Conservation (phyloP, 1,139 yeast species). For the Spencermartinsiella ligniputridi region DNA sequence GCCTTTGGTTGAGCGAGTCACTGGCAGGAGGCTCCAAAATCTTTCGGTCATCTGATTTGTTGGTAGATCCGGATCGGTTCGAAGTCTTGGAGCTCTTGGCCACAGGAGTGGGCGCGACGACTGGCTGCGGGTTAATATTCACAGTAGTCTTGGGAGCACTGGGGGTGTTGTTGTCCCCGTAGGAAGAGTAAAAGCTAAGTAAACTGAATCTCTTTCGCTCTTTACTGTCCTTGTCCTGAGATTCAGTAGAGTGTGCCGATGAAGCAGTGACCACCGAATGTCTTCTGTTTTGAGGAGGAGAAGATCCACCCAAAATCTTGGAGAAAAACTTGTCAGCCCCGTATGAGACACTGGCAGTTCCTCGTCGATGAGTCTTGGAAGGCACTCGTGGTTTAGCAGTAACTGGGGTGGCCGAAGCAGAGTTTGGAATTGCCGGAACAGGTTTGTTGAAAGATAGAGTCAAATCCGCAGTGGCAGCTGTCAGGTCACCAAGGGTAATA, state of each 20-base stretch:
- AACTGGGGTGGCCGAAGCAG: conserved; percentile 2
- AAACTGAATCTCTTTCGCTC: conserved; percentile 28
- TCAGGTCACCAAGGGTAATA: conserved; percentile 7
- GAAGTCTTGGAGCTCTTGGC: conserved; percentile 9
- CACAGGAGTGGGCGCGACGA: background rate
- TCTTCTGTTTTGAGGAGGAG: conserved; percentile 11
- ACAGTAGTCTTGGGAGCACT: background rate
- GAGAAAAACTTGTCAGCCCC: conserved; percentile 28
- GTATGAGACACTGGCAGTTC: conserved; percentile 28
- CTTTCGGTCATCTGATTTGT: conserved; percentile 15
- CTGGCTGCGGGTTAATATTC: background rate
- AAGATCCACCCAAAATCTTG: conserved; percentile 23
- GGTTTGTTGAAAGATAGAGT: background rate
- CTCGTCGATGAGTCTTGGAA: conserved; percentile 20
- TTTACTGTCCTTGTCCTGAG: conserved; percentile 4
- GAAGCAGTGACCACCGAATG: conserved; percentile 18
- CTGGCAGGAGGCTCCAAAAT: conserved; percentile 24
- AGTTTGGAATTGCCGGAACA: background rate
- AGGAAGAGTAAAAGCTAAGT: conserved; percentile 19
- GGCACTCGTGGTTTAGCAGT: background rate
- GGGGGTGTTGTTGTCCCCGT: conserved; percentile 9
- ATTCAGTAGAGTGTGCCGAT: conserved; percentile 10
- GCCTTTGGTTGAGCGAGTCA: conserved; percentile 23
- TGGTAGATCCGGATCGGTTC: background rate
- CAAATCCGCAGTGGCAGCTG: conserved; percentile 5